phyloP scores from a whole-genome alignment of 352 stramenopile genomes.

The Elongisporangium prolatum region DNA sequence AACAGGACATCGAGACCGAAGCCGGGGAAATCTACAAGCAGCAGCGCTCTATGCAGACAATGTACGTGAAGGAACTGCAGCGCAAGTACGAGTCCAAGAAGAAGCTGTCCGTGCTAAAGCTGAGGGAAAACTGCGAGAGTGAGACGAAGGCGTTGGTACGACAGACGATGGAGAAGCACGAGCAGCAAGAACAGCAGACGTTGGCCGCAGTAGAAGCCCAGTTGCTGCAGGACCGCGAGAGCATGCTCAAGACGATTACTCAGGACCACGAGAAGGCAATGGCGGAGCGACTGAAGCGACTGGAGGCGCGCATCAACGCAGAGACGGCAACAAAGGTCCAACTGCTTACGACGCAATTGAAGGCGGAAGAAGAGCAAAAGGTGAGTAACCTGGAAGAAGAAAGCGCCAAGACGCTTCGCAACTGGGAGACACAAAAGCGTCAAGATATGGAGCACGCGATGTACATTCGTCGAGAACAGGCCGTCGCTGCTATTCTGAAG shows the following conservation, averaged over 20 bases:
- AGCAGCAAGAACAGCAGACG: constrained; percentile 30
- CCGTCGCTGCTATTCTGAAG: constrained; percentile 25
- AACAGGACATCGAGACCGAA: constrained; percentile 33
- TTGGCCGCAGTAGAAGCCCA: constrained; percentile 18
- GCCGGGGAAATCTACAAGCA: constrained; percentile 22
- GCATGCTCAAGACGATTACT: constrained; percentile 25
- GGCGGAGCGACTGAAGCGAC: constrained; percentile 29
- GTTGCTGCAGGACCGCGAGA: constrained; percentile 31
- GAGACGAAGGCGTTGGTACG: constrained; percentile 44
- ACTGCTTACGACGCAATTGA: constrained; percentile 23
- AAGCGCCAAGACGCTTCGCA: constrained; percentile 11
- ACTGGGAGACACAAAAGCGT: constrained; percentile 43
- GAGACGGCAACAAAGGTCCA: constrained; percentile 33
- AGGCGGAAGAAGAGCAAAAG: constrained; percentile 25
- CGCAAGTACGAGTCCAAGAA: constrained; percentile 67
- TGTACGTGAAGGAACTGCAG: constrained; percentile 47
- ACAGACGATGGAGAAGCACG: constrained; percentile 37
- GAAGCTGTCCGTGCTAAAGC: constrained; percentile 34
- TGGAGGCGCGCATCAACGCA: constrained; percentile 27
- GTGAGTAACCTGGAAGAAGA: constrained; percentile 31
- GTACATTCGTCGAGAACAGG: constrained; percentile 31
- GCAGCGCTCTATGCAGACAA: constrained; percentile 21
- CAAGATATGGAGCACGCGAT: constrained; percentile 41
- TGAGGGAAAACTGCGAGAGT: constrained; percentile 46
- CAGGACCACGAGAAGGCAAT: constrained; percentile 28